Evolutionary conservation across 768 basidiomycete species (phyloP).

Genomic region (Lentinus tigrinus): DNA sequence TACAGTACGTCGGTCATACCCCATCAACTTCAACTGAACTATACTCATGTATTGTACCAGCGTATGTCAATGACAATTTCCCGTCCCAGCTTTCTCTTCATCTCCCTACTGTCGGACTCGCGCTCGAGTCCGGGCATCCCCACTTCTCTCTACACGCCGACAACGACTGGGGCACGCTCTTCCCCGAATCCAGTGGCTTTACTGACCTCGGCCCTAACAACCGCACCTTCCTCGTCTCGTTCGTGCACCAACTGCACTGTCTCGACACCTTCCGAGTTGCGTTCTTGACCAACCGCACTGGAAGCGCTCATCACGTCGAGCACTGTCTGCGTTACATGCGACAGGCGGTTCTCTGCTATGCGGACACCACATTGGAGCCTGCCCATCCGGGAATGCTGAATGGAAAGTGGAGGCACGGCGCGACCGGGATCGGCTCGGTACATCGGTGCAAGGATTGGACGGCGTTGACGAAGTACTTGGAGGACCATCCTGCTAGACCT

Average conservation of each 20-base stretch:
- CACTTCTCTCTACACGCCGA: slow-evolving; percentile 34
- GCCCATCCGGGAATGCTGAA: slow-evolving; percentile 1
- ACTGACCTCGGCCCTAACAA: slow-evolving; percentile 7
- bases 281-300: slow-evolving; percentile 14
- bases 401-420: slow-evolving; percentile 7
- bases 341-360: slow-evolving; percentile 26
- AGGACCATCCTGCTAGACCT: slow-evolving; percentile 4
- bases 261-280: slow-evolving; percentile 26
- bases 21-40: too few relatives aligned
- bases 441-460: slow-evolving; percentile 22
- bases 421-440: slow-evolving; percentile 14
- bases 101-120: slow-evolving; percentile 30
- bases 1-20: too few relatives aligned
- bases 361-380: slow-evolving; percentile 29
- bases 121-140: slow-evolving; percentile 23
- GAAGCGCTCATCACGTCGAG: slow-evolving; percentile 17
- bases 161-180: slow-evolving; percentile 36
- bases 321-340: slow-evolving; percentile 30
- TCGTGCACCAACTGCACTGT: slow-evolving; percentile 31
- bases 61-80: slow-evolving; percentile 29
- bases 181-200: slow-evolving; percentile 14
- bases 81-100: slow-evolving; percentile 31
- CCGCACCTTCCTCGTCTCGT: slow-evolving; percentile 21
- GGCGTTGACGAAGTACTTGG: slow-evolving; percentile 15
- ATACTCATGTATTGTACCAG: too few relatives aligned